Evolutionary conservation across 2,329 filamentous ascomycete genomes (phyloP).

Genomic region (Calonectria fujianensis): DNA sequence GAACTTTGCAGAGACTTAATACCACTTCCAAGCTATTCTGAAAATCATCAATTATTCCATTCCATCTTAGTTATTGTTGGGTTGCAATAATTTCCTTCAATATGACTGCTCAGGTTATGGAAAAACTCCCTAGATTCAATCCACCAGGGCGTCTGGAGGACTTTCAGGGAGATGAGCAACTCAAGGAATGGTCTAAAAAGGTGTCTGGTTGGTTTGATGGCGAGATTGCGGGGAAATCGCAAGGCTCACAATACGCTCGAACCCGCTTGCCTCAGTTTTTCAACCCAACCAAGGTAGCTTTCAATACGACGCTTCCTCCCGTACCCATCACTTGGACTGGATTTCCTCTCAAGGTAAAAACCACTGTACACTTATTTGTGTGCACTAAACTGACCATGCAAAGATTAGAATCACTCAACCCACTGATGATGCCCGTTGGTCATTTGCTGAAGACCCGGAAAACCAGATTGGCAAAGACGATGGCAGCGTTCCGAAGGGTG

Average conservation of each 20-base stretch:
- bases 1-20: background rate
- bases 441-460: slow-evolving; percentile 19
- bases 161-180: background rate
- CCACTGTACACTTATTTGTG: too few species aligned
- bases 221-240: background rate
- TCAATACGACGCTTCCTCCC: slow-evolving; percentile 6
- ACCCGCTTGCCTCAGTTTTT: slow-evolving; percentile 28
- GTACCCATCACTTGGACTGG: slow-evolving; percentile 29
- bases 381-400: background rate
- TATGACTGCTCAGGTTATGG: background rate
- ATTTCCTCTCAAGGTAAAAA: slow-evolving; percentile 22
- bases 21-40: background rate
- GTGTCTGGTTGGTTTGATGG: slow-evolving; percentile 17
- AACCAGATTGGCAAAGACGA: background rate
- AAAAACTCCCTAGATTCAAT: background rate
- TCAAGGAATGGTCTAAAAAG: background rate
- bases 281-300: slow-evolving; percentile 13
- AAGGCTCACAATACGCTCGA: background rate
- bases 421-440: slow-evolving; percentile 28
- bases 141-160: background rate
- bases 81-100: background rate
- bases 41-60: background rate
- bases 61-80: background rate
- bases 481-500: background rate
- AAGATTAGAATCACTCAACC: background rate